Base-by-base conservation (phyloP, 495 filamentous ascomycete genomes). In the Aspergillus affinis region DNA sequence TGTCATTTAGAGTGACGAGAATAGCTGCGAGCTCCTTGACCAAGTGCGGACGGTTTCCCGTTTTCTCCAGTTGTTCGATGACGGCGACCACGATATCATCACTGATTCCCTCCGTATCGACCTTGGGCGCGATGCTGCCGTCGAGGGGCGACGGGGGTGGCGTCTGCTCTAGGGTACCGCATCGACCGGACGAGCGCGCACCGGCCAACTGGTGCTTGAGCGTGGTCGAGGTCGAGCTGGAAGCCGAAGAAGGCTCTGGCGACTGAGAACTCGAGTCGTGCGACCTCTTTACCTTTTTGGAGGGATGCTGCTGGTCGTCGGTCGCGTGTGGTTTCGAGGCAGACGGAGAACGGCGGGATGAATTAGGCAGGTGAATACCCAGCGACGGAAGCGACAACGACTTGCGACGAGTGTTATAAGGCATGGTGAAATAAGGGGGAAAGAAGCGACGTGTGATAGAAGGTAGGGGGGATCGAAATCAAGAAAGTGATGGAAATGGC, bases 371-470 rank as follows among this genome's bases (percentile, higher is more conserved):
- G 66, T 93, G 91, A 62, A 98, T 96, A 70, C 94, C 94, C 63
- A 98, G 84, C 59, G 91, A 93, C 20, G 92, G 90, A 63, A 98
- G 81, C 30, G 94, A 98, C 68, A 98, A 77, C 70, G 92, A 96
- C 79, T 98, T 98, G 75, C 94, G 88, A 76, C 94, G 89, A 61
- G 94, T 98, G 75, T 98, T 97, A 84, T 97, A 97, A 62, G 92
- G 91, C 92, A 96, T 96, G 59, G 52, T 52, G 52, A 45, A 45
- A 23, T 21, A 17, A 48, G 12, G 47, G 47, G 20, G 58, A 55
- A 23, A 55, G 49, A 45, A 30, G 50, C 27, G 45, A 15, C 21
- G 36, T 26, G 51, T 23, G 36, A 15, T 41, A 41, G 36, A 41
- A 41, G 6, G 30, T 15, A 41, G 36, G 13, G 13, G 36, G 36